phyloP scores from a whole-genome alignment of 768 basidiomycete genomes.

The Panaeolus papilionaceus region DNA sequence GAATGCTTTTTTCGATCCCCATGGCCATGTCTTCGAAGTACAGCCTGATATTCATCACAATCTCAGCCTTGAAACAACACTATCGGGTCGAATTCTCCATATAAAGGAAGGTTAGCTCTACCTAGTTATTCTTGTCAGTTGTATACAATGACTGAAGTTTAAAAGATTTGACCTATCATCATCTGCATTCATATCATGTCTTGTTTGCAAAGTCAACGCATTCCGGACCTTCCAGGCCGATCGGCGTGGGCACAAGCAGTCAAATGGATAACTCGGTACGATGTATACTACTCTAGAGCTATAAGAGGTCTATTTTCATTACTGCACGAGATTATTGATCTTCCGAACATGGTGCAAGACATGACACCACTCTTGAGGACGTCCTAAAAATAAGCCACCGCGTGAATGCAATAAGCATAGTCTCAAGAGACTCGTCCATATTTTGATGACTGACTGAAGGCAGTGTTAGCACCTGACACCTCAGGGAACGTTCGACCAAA shows the following conservation, averaged over 20 bases:
- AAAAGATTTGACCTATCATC: conserved; percentile 8
- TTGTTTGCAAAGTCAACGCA: conserved; percentile 4
- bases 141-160: conserved; percentile 12
- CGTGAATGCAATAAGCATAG: conserved; percentile 8
- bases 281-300: not conserved
- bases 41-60: not conserved
- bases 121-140: conserved; percentile 1
- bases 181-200: not conserved
- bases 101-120: not conserved
- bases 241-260: conserved; percentile 4
- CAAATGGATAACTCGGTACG: conserved; percentile 14
- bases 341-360: conserved; percentile 6
- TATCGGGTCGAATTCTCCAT: conserved; percentile 4
- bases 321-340: conserved; percentile 3
- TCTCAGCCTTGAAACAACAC: not conserved
- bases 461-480: conserved; percentile 8
- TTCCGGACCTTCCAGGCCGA: not conserved
- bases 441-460: conserved; percentile 9
- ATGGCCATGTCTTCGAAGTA: conserved; percentile 1
- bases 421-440: conserved; percentile 1
- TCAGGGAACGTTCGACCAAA: conserved; percentile 12
- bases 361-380: conserved; percentile 2
- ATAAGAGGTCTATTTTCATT: not conserved
- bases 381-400: conserved; percentile 7
- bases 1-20: conserved; percentile 3